These are phyloP conservation scores for Cladosporium sp. DNA, from an alignment of 2,329 filamentous ascomycete genomes.

Conservation along the genomic window DNA sequence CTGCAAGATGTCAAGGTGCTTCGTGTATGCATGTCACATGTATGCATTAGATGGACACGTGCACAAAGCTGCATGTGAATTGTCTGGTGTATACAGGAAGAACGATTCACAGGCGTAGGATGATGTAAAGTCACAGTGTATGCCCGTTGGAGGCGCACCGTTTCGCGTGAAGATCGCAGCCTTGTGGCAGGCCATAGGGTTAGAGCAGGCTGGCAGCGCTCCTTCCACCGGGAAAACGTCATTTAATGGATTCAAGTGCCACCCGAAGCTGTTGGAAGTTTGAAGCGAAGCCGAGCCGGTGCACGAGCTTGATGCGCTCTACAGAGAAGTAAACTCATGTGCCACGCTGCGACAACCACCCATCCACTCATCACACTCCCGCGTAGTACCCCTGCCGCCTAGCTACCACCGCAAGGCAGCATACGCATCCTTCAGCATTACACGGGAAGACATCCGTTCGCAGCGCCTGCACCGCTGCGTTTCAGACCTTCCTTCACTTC, in stretches of 20 bases:
- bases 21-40: too few species aligned
- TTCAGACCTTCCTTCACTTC: conserved; percentile 11
- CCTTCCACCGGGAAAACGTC: not conserved
- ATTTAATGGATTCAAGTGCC: not conserved
- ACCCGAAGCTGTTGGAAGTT: conserved; percentile 5
- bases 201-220: not conserved
- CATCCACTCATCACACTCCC: not conserved
- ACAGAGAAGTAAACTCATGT: conserved; percentile 5
- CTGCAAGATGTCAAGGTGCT: too few species aligned
- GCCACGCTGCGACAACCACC: not conserved
- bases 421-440: not conserved
- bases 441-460: conserved; percentile 6
- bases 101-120: too few species aligned
- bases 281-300: conserved; percentile 3
- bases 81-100: too few species aligned
- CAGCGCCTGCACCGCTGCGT: conserved; percentile 12
- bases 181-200: not conserved
- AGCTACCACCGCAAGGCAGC: not conserved
- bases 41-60: too few species aligned
- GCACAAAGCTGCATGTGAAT: too few species aligned
- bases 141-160: too few species aligned
- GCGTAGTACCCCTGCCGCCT: not conserved
- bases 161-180: not conserved
- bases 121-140: too few species aligned
- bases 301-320: conserved; percentile 1